A percentile compares a stretch with the other conserved stretches of the same genome.
phyloP scores from a whole-genome alignment of 192 early-diverging fungal genomes.

The Mortierella alpina region DNA sequence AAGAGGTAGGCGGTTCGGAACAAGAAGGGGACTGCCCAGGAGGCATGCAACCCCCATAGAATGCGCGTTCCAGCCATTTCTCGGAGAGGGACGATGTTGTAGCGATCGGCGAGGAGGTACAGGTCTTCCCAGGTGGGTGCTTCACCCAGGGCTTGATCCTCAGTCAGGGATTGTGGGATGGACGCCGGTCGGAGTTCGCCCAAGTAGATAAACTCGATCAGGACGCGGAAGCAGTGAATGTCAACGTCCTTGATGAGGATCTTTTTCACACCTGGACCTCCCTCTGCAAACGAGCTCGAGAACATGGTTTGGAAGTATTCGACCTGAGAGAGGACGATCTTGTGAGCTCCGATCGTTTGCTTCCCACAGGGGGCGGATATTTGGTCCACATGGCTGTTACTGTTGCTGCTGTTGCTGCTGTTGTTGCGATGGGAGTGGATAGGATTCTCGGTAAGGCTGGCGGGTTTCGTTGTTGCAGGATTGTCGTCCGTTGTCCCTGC shows the following conservation, averaged over 20 bases:
- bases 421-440: too few species aligned
- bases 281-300: slow-evolving; percentile 28
- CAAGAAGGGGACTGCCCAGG: slow-evolving; percentile 35
- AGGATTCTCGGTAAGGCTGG: too few species aligned
- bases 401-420: not conserved
- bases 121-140: slow-evolving; percentile 36
- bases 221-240: slow-evolving; percentile 19
- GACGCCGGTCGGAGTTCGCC: slow-evolving; percentile 6
- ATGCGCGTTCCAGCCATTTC: slow-evolving; percentile 12
- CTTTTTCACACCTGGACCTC: slow-evolving; percentile 15
- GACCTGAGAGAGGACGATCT: slow-evolving; percentile 24
- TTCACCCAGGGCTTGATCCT: slow-evolving; percentile 3
- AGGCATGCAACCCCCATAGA: not conserved
- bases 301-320: slow-evolving; percentile 39
- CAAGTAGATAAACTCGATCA: slow-evolving; percentile 39
- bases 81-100: slow-evolving; percentile 8
- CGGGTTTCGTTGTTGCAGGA: too few species aligned
- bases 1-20: slow-evolving; percentile 35
- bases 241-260: slow-evolving; percentile 23
- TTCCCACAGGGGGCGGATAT: not conserved
- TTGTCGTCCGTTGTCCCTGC: too few species aligned
- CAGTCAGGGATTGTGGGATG: slow-evolving; percentile 2
- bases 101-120: slow-evolving; percentile 29
- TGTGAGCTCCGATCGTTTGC: slow-evolving; percentile 15
- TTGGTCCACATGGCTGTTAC: not conserved